These are phyloP conservation scores for Neonectria coccinea DNA, from an alignment of 2,329 filamentous ascomycete genomes.

Conservation along the genomic window DNA sequence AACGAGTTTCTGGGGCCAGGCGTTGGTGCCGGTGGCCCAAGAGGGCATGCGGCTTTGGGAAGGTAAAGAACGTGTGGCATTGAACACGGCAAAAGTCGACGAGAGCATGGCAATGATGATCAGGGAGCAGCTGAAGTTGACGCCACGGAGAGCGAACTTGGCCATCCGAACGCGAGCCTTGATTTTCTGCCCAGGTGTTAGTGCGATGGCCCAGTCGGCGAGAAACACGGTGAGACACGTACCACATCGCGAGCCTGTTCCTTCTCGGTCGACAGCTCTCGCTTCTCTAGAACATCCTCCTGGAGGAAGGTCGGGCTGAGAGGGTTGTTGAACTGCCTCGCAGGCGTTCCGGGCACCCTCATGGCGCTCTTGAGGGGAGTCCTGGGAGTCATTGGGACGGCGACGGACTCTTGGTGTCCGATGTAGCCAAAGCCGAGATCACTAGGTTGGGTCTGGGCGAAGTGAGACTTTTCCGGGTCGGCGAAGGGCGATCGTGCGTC, in stretches of 20 bases:
- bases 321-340: slow-evolving; percentile 76
- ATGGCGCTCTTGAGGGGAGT: slow-evolving; percentile 91
- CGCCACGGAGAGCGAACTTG: slow-evolving; percentile 92
- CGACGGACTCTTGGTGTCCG: slow-evolving; percentile 69
- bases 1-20: slow-evolving; percentile 91
- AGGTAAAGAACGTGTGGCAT: slow-evolving; percentile 81
- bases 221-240: slow-evolving; percentile 55
- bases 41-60: slow-evolving; percentile 83
- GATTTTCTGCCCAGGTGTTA: slow-evolving; percentile 75
- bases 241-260: slow-evolving; percentile 90
- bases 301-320: slow-evolving; percentile 92
- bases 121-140: slow-evolving; percentile 96
- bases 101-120: slow-evolving; percentile 93
- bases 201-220: slow-evolving; percentile 20
- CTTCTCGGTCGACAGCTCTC: slow-evolving; percentile 83
- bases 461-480: slow-evolving; percentile 66
- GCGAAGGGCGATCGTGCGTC: slow-evolving; percentile 71
- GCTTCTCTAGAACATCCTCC: slow-evolving; percentile 87
- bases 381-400: slow-evolving; percentile 75
- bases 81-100: slow-evolving; percentile 92
- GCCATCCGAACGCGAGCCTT: slow-evolving; percentile 92
- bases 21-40: slow-evolving; percentile 83
- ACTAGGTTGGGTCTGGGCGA: slow-evolving; percentile 76
- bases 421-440: slow-evolving; percentile 97
- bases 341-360: slow-evolving; percentile 86